Base-by-base conservation (phyloP, 2,329 filamentous ascomycete genomes). In the Ascochyta rabiei region DNA sequence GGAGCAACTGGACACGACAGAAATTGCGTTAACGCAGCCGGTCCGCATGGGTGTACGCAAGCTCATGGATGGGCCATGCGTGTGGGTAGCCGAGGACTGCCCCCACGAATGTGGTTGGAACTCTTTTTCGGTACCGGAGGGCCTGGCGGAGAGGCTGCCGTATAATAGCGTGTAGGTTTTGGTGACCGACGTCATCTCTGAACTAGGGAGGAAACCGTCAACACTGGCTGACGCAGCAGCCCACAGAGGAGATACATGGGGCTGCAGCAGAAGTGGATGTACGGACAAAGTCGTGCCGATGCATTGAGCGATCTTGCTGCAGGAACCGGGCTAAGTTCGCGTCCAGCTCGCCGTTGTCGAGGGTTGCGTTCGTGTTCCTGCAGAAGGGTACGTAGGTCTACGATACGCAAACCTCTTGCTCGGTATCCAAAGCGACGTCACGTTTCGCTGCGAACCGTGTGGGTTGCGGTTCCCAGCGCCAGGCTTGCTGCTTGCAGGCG, bases 281-380 rank as follows among this genome's bases (percentile, higher is more conserved):
- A 48, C 54, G 52, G 58, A 54, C 39, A 43, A 43, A 56, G 48
- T 52, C 42, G 41, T 38, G 54, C 56, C 59, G 62, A 64, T 48
- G 56, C 52, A 51, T 60, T 57, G 51, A 50, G 60, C 55, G 15
- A 40, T 31, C 15, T 40, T 50, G 55, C 53, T 61, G 62, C 62
- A 65, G 57, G 52, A 54, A 57, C 56, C 42, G 52, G 48, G 59
- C 41, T 39, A 49, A 35, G 12, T 12, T 26, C 35, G 45, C 34
- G 12, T 18, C 26, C 9, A 33, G 19, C 31, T 41, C n/a, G 42
- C 38, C 37, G 42, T 28, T 18, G 18, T 33, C 21, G 24, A 42
- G 39, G 13, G 39, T 30, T 31, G 40, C 33, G 12, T 23, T 41
- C 35, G 45, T 56, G 48, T 49, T 43, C 48, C 35, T 56, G 48